Evolutionary conservation across 73 alveolate species (phyloP), one percentile per base, ranked within the genome.

Genomic region (Strombidium stylifer): DNA sequence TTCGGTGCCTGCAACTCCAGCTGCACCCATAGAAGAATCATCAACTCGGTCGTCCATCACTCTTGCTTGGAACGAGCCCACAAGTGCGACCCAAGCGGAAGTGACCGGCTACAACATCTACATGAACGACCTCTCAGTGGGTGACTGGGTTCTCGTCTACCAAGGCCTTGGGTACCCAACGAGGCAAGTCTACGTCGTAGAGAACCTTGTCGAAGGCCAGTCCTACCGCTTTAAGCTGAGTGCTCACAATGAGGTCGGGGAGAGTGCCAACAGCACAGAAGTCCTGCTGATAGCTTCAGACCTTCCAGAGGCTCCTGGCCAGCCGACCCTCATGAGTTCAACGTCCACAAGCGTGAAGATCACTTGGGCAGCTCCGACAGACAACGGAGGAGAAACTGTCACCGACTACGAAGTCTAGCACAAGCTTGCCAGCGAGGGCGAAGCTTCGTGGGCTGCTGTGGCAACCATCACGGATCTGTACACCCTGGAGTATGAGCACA

Each of bases 361-460:
- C 20, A n/a, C 37, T 24, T 64, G 78, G 78, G 1, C n/a, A 6
- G 66, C 78, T 20, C 85, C 89, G n/a, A 32, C 3, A 10, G 88
- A 85, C 47, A 81, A 80, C 72, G 88, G 87, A 40, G 95, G 95
- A 21, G 59, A 77, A 8, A 27, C 81, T 5, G 59, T 80, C 0
- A 56, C 70, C 2, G 73, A 52, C 5, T 85, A 73, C 72, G 82
- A 79, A 35, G 39, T 85, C 52, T 64, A 20, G 53, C 34, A 42
- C 66, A 51, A 45, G 69, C 51, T 42, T 20, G 28, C 61, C 1
- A 64, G 53, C 26, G 35, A 76, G 15, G 58, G 48, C 20, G 89
- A 76, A 44, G 18, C 71, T 1, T 4, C 36, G 1, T 78, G 90
- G 90, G 42, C 79, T 11, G 12, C 1, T 10, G 19, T 78, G 0